Evolutionary conservation across 2,329 filamentous ascomycete genomes (phyloP).

Genomic region (Cordyceps tenuipes): DNA sequence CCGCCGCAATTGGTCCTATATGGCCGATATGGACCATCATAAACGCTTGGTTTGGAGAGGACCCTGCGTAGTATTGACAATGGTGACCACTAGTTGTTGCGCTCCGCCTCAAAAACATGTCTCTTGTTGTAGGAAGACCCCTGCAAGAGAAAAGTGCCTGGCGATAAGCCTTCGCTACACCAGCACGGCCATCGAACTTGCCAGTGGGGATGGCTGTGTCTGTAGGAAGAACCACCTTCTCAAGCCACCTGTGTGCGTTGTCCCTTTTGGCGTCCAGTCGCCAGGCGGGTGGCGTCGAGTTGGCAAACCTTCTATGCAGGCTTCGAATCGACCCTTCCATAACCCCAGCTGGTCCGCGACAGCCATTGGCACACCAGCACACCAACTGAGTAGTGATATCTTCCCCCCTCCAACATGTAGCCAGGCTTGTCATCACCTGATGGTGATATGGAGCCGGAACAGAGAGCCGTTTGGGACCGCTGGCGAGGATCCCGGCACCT

Average conservation of each 20-base stretch:
- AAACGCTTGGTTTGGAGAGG: not conserved
- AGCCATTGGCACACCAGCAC: not conserved
- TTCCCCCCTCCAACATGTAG: not conserved
- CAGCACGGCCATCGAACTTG: not conserved
- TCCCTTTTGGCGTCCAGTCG: not conserved
- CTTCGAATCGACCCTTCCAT: not conserved
- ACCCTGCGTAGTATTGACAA: not conserved
- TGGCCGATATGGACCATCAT: not conserved
- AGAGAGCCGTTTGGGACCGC: constrained; percentile 1
- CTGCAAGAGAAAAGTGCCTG: constrained; percentile 6
- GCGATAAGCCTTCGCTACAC: constrained; percentile 1
- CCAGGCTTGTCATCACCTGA: constrained; percentile 6
- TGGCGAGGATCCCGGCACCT: not conserved
- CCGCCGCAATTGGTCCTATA: not conserved
- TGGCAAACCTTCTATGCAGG: constrained; percentile 10
- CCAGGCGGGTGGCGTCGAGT: not conserved
- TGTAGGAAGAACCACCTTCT: not conserved
- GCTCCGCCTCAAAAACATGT: constrained; percentile 3
- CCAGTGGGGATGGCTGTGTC: not conserved
- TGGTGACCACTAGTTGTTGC: not conserved
- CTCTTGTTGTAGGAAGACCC: not conserved
- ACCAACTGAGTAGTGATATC: no score
- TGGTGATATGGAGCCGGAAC: constrained; percentile 1
- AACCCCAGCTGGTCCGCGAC: not conserved
- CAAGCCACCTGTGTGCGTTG: constrained; percentile 2